A percentile compares a stretch with the other conserved stretches of the same genome.
Conservation (phyloP, 2,329 filamentous ascomycete species). For the Monosporascus sp. region DNA sequence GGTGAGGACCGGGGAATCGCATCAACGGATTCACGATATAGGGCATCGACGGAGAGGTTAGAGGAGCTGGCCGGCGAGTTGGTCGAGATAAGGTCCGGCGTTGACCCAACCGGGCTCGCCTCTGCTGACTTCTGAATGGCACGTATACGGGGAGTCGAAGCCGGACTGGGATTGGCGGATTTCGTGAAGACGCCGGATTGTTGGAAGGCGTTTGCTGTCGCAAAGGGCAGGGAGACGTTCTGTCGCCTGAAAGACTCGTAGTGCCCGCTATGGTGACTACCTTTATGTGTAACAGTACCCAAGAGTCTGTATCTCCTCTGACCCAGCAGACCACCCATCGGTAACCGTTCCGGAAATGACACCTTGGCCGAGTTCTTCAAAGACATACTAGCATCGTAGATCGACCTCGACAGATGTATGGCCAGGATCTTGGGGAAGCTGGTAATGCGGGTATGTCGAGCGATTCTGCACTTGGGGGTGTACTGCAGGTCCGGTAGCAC, state of each 20-base stretch:
- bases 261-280: conserved; percentile 91
- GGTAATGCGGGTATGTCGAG: conserved; percentile 81
- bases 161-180: conserved; percentile 44
- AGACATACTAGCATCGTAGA: conserved; percentile 75
- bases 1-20: conserved; percentile 13
- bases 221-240: conserved; percentile 70
- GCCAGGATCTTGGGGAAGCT: conserved; percentile 84
- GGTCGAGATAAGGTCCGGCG: conserved; percentile 40
- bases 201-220: conserved; percentile 75
- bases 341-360: conserved; percentile 79
- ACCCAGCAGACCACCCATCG: conserved; percentile 72
- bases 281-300: conserved; percentile 87
- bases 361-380: conserved; percentile 95
- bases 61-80: conserved; percentile 31
- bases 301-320: conserved; percentile 79
- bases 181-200: conserved; percentile 68
- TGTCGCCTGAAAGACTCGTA: conserved; percentile 95
- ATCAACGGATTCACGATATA: conserved; percentile 13
- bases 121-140: conserved; percentile 29
- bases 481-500: conserved; percentile 66
- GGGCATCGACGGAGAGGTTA: conserved; percentile 31
- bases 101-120: conserved; percentile 39
- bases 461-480: conserved; percentile 78
- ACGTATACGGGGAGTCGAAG: conserved; percentile 41
- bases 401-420: conserved; percentile 87